Conservation (phyloP, 2,329 filamentous ascomycete genomes). For the Sporothrix schenckii region DNA sequence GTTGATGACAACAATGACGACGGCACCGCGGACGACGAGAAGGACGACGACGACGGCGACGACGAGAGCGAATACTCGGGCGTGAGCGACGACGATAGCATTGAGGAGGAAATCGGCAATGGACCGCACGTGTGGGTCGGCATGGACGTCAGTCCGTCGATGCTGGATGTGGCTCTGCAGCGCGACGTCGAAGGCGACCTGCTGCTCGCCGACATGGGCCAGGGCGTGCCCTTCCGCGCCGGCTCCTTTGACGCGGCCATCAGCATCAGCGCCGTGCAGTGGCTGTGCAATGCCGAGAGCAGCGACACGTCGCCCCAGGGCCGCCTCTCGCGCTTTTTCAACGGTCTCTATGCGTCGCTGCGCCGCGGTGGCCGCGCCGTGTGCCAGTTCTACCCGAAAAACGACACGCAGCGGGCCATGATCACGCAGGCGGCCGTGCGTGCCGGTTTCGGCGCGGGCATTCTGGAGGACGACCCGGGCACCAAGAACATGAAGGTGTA, state of each 20-base stretch:
- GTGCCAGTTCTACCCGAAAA: conserved; percentile 98
- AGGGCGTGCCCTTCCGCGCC: conserved; percentile 90
- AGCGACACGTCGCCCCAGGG: conserved; percentile 80
- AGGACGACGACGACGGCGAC: conserved; percentile 4
- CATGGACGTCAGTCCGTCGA: conserved; percentile 92
- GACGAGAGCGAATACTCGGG: conserved; percentile 24
- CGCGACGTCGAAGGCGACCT: conserved; percentile 90
- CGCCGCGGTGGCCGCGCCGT: conserved; percentile 85
- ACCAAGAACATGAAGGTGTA: conserved; percentile 99
- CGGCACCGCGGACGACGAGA: conserved; percentile 3
- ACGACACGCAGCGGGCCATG: conserved; percentile 88
- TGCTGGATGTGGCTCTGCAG: conserved; percentile 93
- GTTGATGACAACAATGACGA: neutral
- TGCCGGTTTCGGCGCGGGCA: conserved; percentile 91
- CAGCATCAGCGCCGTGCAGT: conserved; percentile 94
- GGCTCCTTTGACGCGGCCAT: conserved; percentile 95
- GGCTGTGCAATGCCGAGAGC: conserved; percentile 94
- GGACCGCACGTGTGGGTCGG: conserved; percentile 96
- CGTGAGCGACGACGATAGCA: conserved; percentile 36
- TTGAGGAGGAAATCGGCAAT: conserved; percentile 67
- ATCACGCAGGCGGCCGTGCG: conserved; percentile 87
- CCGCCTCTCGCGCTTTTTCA: conserved; percentile 83
- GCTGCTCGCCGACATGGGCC: conserved; percentile 92
- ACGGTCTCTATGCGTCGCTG: conserved; percentile 83
- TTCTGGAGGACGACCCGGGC: conserved; percentile 91